Evolutionary conservation across 2,329 filamentous ascomycete genomes (phyloP), one percentile per base, ranked within the genome.

Genomic region (Albophoma yamanashiensis): DNA sequence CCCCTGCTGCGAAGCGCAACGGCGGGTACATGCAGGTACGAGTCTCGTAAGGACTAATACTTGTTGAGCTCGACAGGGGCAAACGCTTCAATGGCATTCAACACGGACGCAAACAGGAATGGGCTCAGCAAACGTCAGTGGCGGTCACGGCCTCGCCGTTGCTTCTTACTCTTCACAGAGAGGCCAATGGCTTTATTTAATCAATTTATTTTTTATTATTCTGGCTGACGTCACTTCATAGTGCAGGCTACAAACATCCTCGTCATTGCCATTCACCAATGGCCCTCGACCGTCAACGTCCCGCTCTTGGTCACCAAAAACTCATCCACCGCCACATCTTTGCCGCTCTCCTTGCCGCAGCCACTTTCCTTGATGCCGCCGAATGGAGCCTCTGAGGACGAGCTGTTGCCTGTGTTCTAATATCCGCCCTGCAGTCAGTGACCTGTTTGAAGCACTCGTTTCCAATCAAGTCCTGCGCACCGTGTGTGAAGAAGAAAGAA

Each of bases 291-390:
- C 0, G 76, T 75, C 64, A 79, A 65, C 0, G 77, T 79, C 3
- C 76, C 77, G 8, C 72, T 76, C 68, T 79, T 80, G 2, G 76
- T 75, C 42, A 78, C 69, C 55, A 79, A 67, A 55, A 76, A 80
- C 65, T 79, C 78, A 39, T 78, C 73, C 22, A 80, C 70, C 0
- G 77, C 78, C 25, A 78, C 72, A 36, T 79, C 77, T 62, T 79
- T 79, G 47, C 78, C 77, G 0, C 74, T 75, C 62, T 80, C 77
- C 62, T 79, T 79, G 8, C 78, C 78, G 14, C 72, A 74, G 0
- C 78, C 78, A 20, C 75, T 78, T 57, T 78, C 73, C 62, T 80
- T 80, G 64, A 80, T 79, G 0, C 76, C 78, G 6, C 77, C 78
- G 64, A 80, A 80, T 0, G 78, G 78, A 4, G 74, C 68, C 62